These are phyloP conservation scores for Urochloa ruziziensis DNA, from an alignment of 176 grass and related monocot genomes.

Conservation along the genomic window DNA sequence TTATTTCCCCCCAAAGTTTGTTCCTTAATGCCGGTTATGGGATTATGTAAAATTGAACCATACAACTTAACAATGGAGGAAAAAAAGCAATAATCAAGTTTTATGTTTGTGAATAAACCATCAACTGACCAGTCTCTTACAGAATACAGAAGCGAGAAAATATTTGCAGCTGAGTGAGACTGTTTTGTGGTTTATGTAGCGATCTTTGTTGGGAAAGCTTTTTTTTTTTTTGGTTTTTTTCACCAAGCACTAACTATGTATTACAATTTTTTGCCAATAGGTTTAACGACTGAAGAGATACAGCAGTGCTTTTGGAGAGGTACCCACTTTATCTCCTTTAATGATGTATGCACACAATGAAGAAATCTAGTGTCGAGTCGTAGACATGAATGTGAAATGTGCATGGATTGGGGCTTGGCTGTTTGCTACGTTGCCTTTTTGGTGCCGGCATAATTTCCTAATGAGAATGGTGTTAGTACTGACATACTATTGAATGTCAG, in stretches of 20 bases:
- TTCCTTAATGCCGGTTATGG: slow-evolving; percentile 1
- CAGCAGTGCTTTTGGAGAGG: slow-evolving; percentile 79
- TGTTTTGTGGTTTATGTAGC: background rate
- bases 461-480: background rate
- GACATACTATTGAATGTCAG: background rate
- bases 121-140: background rate
- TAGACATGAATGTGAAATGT: background rate
- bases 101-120: slow-evolving; percentile 6
- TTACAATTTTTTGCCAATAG: slow-evolving; percentile 17
- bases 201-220: background rate
- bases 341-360: slow-evolving; percentile 4
- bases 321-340: slow-evolving; percentile 32
- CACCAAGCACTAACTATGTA: slow-evolving; percentile 25
- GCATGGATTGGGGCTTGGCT: background rate
- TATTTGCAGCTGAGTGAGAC: background rate
- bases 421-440: background rate
- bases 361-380: background rate
- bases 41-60: background rate
- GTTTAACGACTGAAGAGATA: slow-evolving; percentile 63
- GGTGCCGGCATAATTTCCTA: background rate
- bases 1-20: background rate
- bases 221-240: background rate
- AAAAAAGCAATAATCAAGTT: background rate
- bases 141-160: background rate
- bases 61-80: background rate